Conservation (phyloP, 352 stramenopile genomes). For the Blastocystis sp. region DNA sequence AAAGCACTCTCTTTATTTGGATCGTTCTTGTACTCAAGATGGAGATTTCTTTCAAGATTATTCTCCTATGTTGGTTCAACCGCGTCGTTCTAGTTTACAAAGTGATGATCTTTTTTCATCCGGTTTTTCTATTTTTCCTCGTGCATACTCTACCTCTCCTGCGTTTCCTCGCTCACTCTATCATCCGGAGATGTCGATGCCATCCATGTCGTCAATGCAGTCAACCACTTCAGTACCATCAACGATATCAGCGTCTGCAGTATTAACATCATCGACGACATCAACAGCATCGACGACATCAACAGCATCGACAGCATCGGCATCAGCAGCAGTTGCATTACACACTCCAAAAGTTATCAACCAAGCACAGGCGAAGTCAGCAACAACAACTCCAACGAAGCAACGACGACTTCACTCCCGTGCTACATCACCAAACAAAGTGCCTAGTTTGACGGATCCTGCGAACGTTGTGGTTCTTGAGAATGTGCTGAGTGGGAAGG, state of each 20-base stretch:
- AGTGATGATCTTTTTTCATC: background rate
- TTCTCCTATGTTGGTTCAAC: background rate
- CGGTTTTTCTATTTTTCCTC: background rate
- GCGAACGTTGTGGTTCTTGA: background rate
- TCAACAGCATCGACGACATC: background rate
- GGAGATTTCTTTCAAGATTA: background rate
- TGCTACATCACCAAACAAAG: background rate
- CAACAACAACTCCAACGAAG: background rate
- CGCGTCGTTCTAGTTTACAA: background rate
- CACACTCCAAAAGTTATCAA: background rate
- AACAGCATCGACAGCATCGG: background rate
- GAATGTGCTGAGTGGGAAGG: conserved; percentile 70
- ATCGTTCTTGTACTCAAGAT: background rate
- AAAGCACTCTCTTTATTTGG: background rate
- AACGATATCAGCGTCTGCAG: too few species aligned
- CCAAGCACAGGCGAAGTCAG: background rate
- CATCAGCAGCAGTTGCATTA: background rate
- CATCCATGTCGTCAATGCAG: background rate
- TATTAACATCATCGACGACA: too few species aligned
- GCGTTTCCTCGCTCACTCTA: background rate
- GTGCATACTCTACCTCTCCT: background rate
- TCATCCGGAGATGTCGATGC: background rate
- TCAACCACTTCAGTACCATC: too few species aligned
- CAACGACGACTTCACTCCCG: background rate
- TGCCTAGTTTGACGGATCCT: background rate